phyloP scores from a whole-genome alignment of 129 eudicot species.

The Helichrysum umbraculigerum region DNA sequence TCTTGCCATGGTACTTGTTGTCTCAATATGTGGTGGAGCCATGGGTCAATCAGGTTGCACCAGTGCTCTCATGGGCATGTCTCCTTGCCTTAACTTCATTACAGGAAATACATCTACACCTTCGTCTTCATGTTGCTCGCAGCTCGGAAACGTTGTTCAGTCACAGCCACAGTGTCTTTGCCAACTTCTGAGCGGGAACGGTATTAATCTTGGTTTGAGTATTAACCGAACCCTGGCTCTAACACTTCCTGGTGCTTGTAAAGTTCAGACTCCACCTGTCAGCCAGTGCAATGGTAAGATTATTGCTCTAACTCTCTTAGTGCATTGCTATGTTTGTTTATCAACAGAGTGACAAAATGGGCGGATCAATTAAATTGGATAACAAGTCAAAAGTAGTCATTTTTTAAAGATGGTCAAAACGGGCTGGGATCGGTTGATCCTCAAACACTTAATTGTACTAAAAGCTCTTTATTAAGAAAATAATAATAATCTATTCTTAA shows the following conservation, averaged over 20 bases:
- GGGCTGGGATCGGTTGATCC: background rate
- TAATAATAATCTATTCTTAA: too few species aligned
- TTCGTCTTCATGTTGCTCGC: too few species aligned
- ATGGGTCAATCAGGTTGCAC: conserved; percentile 78
- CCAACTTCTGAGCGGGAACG: conserved; percentile 38
- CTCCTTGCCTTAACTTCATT: conserved; percentile 26
- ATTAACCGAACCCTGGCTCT: conserved; percentile 61
- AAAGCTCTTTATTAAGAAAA: too few species aligned
- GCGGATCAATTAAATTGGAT: too few species aligned
- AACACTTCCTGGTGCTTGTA: conserved; percentile 17
- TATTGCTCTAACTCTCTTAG: background rate
- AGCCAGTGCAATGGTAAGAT: conserved; percentile 58
- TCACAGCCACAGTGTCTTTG: conserved; percentile 72
- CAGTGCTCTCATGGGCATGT: conserved; percentile 53
- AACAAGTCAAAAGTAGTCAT: too few species aligned
- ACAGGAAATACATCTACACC: too few species aligned
- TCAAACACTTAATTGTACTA: background rate
- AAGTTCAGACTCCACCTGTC: conserved; percentile 43
- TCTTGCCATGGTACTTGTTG: conserved; percentile 37
- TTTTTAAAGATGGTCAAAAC: too few species aligned
- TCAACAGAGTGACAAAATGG: background rate
- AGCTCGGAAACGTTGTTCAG: too few species aligned
- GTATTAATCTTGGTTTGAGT: conserved; percentile 47
- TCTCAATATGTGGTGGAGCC: conserved; percentile 38
- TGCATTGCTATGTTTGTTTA: too few species aligned